Evolutionary conservation across 768 basidiomycete species (phyloP).

Genomic region (Trametes cingulata): DNA sequence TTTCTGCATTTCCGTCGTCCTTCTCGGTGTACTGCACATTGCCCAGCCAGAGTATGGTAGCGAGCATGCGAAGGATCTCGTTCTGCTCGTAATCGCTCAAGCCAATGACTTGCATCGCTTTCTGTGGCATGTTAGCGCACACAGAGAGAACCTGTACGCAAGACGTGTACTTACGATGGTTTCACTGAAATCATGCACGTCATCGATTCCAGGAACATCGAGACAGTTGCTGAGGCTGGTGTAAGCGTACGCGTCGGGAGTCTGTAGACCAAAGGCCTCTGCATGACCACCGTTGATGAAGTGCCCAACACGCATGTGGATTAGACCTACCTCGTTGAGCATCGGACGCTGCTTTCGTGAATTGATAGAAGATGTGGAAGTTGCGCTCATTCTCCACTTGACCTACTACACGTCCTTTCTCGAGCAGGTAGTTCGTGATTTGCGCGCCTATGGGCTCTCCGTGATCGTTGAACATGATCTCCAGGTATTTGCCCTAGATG

Average conservation of each 20-base stretch:
- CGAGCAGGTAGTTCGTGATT: conserved; percentile 97
- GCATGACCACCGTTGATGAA: conserved; percentile 15
- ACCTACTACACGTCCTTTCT: conserved; percentile 95
- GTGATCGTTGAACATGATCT: conserved; percentile 96
- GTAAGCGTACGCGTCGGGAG: conserved; percentile 93
- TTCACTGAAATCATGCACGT: conserved; percentile 82
- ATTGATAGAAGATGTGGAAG: conserved; percentile 99
- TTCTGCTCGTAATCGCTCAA: conserved; percentile 81
- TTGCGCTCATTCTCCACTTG: conserved; percentile 96
- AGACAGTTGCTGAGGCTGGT: conserved; percentile 91
- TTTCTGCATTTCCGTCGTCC: conserved; percentile 84
- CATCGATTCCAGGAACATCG: conserved; percentile 88
- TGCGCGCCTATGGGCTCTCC: conserved; percentile 97
- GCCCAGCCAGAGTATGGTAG: conserved; percentile 92
- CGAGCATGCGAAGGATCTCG: conserved; percentile 92
- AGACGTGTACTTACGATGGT: conserved; percentile 69
- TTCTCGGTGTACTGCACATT: conserved; percentile 89
- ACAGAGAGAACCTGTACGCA: background rate
- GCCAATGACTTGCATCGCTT: conserved; percentile 93
- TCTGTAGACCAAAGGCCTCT: conserved; percentile 96
- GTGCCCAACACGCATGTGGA: background rate
- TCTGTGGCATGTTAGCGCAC: conserved; percentile 42
- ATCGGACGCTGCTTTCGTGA: conserved; percentile 90
- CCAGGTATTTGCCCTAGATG: conserved; percentile 91
- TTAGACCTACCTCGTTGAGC: conserved; percentile 76